Evolutionary conservation across 345 rosid genomes (phyloP).

Genomic region (Populus simonii): DNA sequence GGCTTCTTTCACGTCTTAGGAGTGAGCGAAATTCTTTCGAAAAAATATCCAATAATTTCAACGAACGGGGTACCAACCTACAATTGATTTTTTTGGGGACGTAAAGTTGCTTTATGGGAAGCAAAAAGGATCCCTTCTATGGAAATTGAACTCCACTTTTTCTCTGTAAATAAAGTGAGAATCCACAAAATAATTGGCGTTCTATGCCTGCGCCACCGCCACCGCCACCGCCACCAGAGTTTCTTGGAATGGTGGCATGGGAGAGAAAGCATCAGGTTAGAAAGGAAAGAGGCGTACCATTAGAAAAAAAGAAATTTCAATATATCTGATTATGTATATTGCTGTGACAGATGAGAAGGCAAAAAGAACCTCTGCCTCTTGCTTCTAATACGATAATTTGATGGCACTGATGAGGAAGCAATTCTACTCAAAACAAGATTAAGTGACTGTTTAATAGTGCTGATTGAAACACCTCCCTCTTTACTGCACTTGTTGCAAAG

Average conservation of each 20-base stretch:
- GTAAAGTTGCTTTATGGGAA: too few relatives aligned
- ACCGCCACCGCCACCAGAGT: not conserved
- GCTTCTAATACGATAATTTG: slow-evolving; percentile 66
- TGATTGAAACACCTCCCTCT: slow-evolving; percentile 24
- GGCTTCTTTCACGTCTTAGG: not conserved
- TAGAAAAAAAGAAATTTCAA: not conserved
- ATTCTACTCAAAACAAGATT: slow-evolving; percentile 42
- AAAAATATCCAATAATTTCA: not conserved
- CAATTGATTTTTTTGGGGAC: too few relatives aligned
- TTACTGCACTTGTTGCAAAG: slow-evolving; percentile 35
- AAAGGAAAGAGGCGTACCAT: not conserved
- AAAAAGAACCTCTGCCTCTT: slow-evolving; percentile 84
- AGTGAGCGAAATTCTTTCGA: not conserved
- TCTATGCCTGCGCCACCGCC: not conserved
- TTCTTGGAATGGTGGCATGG: too few relatives aligned
- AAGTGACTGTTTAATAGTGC: slow-evolving; percentile 48
- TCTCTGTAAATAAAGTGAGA: too few relatives aligned
- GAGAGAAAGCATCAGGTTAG: too few relatives aligned
- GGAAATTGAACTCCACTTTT: too few relatives aligned
- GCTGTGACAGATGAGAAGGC: slow-evolving; percentile 33
- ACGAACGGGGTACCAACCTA: not conserved
- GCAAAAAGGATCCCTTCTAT: too few relatives aligned
- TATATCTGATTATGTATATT: not conserved
- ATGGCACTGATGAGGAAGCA: slow-evolving; percentile 40
- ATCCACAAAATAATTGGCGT: too few relatives aligned